Conservation (phyloP, 2,329 filamentous ascomycete species). For the Colletotrichum magnum region DNA sequence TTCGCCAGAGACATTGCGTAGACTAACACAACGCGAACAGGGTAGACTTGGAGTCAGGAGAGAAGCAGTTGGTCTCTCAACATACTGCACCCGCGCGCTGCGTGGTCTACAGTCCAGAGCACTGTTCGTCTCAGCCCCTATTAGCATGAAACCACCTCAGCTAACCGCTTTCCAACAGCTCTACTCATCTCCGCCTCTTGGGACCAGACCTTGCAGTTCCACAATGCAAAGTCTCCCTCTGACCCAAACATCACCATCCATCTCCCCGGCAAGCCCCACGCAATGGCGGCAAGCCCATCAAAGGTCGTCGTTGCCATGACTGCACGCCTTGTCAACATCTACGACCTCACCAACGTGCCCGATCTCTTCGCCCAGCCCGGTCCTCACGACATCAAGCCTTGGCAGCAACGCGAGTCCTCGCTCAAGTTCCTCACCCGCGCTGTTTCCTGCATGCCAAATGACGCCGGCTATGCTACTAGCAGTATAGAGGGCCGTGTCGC, state of each 20-base stretch:
- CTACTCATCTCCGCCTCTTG: conserved; percentile 92
- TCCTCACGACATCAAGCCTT: conserved; percentile 75
- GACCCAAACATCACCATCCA: conserved; percentile 74
- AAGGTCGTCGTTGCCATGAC: conserved; percentile 98
- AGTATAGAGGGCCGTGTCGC: conserved; percentile 96
- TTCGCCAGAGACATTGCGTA: background rate
- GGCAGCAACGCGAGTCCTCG: conserved; percentile 94
- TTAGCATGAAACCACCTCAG: background rate
- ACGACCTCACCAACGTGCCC: conserved; percentile 82
- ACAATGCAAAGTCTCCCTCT: conserved; percentile 71
- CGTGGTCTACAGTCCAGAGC: conserved; percentile 83
- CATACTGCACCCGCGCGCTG: conserved; percentile 86
- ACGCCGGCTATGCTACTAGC: conserved; percentile 91
- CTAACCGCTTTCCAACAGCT: conserved; percentile 54
- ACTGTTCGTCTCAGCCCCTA: conserved; percentile 65
- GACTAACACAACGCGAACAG: conserved; percentile 45
- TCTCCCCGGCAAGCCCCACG: conserved; percentile 90
- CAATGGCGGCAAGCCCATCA: conserved; percentile 80
- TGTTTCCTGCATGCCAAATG: conserved; percentile 96
- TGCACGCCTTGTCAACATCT: conserved; percentile 92
- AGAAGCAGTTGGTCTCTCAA: conserved; percentile 81
- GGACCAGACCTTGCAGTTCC: conserved; percentile 91
- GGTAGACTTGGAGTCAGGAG: conserved; percentile 79
- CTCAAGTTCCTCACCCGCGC: conserved; percentile 96
- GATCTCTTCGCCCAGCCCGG: conserved; percentile 67